phyloP scores from a whole-genome alignment of 768 basidiomycete species.

The Lenzites betulinus region DNA sequence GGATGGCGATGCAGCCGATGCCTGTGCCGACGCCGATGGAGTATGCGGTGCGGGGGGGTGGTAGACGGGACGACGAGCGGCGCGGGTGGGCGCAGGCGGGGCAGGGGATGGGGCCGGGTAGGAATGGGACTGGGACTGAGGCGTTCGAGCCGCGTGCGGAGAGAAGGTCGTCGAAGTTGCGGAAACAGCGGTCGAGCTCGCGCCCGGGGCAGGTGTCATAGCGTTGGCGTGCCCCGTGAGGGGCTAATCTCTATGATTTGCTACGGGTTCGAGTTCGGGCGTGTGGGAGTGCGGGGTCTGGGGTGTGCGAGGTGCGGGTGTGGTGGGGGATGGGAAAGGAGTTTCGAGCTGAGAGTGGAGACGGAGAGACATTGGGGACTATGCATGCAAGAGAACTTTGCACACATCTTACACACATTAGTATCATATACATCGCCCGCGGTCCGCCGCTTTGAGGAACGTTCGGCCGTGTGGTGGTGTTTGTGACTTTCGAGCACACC shows the following conservation, averaged over 20 bases:
- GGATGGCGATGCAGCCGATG: background rate
- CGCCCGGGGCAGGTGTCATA: conserved; percentile 2
- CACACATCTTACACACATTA: background rate
- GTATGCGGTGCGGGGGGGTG: background rate
- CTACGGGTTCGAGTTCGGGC: no score
- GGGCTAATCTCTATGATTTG: no score
- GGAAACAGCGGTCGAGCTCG: background rate
- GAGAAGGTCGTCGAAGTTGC: conserved; percentile 13
- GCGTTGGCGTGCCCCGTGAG: conserved; percentile 7
- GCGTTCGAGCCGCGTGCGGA: background rate
- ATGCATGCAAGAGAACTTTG: background rate
- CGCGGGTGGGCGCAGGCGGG: background rate
- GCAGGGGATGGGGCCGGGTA: background rate
- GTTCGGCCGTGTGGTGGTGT: no score
- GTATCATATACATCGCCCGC: background rate
- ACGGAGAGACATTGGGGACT: background rate
- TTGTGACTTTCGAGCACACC: no score
- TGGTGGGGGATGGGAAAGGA: background rate
- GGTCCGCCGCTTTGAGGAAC: no score
- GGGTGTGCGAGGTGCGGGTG: background rate
- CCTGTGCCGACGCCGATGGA: background rate
- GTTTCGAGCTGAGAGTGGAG: background rate
- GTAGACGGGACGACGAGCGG: background rate
- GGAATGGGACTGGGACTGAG: no score
- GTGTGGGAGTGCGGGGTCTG: background rate